These are phyloP conservation scores for Aspergillus hiratsukae DNA, from an alignment of 2,329 filamentous ascomycete genomes.

Conservation along the genomic window DNA sequence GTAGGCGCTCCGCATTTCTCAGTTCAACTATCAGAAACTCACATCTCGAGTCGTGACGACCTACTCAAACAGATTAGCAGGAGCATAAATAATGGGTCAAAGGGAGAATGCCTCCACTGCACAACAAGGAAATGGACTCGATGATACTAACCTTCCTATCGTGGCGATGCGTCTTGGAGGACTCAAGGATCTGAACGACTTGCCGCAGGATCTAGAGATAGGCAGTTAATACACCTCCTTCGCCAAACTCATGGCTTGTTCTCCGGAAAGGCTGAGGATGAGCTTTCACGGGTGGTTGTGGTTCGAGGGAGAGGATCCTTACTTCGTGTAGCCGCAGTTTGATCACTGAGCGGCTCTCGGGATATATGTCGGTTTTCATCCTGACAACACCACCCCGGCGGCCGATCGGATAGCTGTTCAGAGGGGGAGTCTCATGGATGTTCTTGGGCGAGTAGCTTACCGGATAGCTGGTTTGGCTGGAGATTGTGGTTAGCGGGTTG, in stretches of 20 bases:
- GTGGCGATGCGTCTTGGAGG: background rate
- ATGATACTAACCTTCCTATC: constrained; percentile 13
- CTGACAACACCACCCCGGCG: constrained; percentile 31
- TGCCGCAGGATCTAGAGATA: constrained; percentile 22
- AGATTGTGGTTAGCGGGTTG: background rate
- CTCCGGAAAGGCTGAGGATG: background rate
- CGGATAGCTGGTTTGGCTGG: background rate
- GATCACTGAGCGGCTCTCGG: constrained; percentile 20
- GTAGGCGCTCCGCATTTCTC: background rate
- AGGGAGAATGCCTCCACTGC: background rate
- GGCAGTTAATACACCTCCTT: background rate
- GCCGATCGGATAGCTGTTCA: constrained; percentile 15
- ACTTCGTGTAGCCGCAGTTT: constrained; percentile 19
- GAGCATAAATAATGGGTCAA: background rate
- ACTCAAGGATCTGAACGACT: constrained; percentile 21
- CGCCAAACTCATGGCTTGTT: background rate
- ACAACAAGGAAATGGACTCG: background rate
- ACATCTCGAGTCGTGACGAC: constrained; percentile 13
- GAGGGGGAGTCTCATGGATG: background rate
- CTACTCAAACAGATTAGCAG: constrained; percentile 4
- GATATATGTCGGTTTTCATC: constrained; percentile 27
- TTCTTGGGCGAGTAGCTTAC: background rate
- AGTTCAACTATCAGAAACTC: constrained; percentile 2
- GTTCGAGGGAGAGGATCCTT: constrained; percentile 2
- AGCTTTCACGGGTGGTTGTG: too few species aligned